These are phyloP conservation scores for Ceratopteris richardii DNA, from an alignment of 75 land plant genomes.

Conservation along the genomic window DNA sequence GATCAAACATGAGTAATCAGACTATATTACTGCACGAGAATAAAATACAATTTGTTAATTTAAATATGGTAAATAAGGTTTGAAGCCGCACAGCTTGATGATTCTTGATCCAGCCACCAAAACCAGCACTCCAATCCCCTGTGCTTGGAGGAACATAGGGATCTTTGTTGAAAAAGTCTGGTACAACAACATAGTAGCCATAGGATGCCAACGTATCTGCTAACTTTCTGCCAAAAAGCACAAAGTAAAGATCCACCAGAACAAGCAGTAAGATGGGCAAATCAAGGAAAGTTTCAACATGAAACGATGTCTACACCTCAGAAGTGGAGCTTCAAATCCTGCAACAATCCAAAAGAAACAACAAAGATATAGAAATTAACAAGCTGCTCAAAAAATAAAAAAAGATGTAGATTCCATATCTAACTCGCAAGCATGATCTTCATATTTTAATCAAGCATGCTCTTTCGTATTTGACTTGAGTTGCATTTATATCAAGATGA, in stretches of 20 bases:
- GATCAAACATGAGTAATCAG: background rate
- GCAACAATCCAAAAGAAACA: no score
- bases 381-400: no score
- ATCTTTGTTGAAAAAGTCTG: slow-evolving; percentile 25
- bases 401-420: no score
- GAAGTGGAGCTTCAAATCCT: slow-evolving; percentile 1
- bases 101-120: slow-evolving; percentile 8
- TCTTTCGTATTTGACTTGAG: no score
- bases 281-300: background rate
- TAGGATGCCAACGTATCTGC: slow-evolving; percentile 31
- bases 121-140: slow-evolving; percentile 6
- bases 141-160: slow-evolving; percentile 2
- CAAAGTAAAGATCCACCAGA: background rate
- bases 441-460: no score
- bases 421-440: no score
- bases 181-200: slow-evolving; percentile 27
- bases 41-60: no score
- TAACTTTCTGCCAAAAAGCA: slow-evolving; percentile 17
- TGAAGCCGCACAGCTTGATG: slow-evolving; percentile 8
- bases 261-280: background rate
- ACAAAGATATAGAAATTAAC: no score
- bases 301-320: background rate
- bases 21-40: background rate
- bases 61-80: no score
- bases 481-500: no score